These are phyloP conservation scores for Rubia peregrina DNA, from an alignment of 305 asterid species.

Conservation along the genomic window DNA sequence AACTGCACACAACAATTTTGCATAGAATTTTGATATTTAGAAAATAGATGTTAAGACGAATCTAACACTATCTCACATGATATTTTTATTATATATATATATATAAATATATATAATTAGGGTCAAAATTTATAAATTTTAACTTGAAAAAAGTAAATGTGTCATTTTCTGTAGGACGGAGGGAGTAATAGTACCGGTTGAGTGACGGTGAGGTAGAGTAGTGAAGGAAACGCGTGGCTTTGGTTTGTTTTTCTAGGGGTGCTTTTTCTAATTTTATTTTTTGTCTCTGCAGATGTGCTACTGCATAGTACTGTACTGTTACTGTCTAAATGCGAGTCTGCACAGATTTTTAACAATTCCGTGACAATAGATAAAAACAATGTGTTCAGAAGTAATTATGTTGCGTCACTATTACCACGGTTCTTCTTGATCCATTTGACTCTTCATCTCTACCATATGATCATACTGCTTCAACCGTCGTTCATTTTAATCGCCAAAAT, in stretches of 20 bases:
- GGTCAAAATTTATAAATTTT: no score
- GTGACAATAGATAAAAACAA: conserved; percentile 11
- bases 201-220: neutral
- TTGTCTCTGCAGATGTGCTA: no score
- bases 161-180: no score
- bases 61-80: no score
- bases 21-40: no score
- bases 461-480: neutral
- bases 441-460: neutral
- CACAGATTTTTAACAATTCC: conserved; percentile 12
- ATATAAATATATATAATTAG: no score
- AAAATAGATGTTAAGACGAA: no score
- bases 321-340: neutral
- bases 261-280: neutral
- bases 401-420: neutral
- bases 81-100: no score
- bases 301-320: conserved; percentile 13
- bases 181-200: neutral
- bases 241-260: neutral
- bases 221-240: conserved; percentile 17
- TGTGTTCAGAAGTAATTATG: neutral
- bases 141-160: no score
- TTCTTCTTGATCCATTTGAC: neutral
- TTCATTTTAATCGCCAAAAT: neutral
- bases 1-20: no score